Percentiles rank a stretch among this genome's conserved stretches.
Evolutionary conservation across 1,139 yeast genomes (phyloP).

Genomic region (Geotrichum citri-aurantii): DNA sequence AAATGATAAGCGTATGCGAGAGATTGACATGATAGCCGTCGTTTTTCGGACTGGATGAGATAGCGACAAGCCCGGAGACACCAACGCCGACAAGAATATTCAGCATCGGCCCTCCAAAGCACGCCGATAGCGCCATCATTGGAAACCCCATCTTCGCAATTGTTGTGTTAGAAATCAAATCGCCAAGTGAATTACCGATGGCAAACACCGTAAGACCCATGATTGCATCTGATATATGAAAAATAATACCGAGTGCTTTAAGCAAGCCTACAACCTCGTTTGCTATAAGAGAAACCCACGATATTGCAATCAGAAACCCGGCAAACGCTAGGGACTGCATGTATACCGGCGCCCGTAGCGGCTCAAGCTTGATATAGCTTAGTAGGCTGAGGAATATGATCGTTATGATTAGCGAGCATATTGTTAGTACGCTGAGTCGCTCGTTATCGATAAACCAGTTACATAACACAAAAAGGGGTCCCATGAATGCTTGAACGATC

Average conservation of each 20-base stretch:
- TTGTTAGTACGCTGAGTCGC: background rate
- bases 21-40: conserved; percentile 37
- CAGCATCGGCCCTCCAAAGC: conserved; percentile 86
- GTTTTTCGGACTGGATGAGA: conserved; percentile 27
- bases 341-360: conserved; percentile 12
- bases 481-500: conserved; percentile 10
- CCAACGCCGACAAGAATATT: conserved; percentile 61
- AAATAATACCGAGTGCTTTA: conserved; percentile 55
- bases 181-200: conserved; percentile 87
- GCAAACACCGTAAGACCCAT: conserved; percentile 85
- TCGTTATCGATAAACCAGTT: conserved; percentile 7
- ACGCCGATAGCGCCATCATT: conserved; percentile 87
- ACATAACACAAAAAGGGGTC: conserved; percentile 13
- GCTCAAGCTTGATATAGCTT: conserved; percentile 11
- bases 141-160: conserved; percentile 84
- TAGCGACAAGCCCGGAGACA: conserved; percentile 54
- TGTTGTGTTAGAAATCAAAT: conserved; percentile 74
- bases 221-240: conserved; percentile 65
- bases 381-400: background rate
- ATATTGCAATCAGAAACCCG: conserved; percentile 64
- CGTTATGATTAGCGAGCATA: background rate
- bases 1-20: conserved; percentile 45
- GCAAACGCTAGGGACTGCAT: conserved; percentile 25
- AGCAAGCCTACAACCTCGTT: conserved; percentile 66
- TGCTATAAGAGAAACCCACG: conserved; percentile 74